Percentiles rank a stretch among this genome's conserved stretches.
Conservation (phyloP, 306 rosid species). For the Abrus precatorius region DNA sequence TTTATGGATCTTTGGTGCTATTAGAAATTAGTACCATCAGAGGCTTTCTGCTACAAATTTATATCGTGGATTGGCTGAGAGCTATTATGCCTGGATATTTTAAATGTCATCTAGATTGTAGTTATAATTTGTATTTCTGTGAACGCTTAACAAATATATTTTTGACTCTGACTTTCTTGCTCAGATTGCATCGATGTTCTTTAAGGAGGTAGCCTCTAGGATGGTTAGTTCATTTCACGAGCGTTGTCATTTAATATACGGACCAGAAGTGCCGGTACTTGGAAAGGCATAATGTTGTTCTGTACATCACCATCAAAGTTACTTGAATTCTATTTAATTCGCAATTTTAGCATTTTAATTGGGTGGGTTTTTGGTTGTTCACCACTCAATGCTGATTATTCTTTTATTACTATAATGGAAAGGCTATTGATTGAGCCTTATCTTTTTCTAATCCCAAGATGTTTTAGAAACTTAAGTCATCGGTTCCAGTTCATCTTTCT, state of each 20-base stretch:
- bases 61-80: neutral
- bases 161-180: conserved; percentile 34
- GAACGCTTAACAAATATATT: conserved; percentile 6
- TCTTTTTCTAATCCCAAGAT: neutral
- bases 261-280: conserved; percentile 61
- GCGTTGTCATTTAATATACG: conserved; percentile 74
- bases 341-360: neutral
- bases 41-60: conserved; percentile 9
- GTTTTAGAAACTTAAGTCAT: neutral
- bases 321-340: conserved; percentile 6
- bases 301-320: neutral
- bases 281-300: conserved; percentile 50
- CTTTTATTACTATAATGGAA: conserved; percentile 16
- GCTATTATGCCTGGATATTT: neutral
- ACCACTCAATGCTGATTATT: conserved; percentile 28
- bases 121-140: neutral
- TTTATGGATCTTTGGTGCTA: neutral
- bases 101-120: neutral
- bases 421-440: conserved; percentile 2
- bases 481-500: neutral
- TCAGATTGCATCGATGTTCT: conserved; percentile 62
- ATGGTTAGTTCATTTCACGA: conserved; percentile 81
- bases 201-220: conserved; percentile 70
- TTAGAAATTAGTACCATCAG: neutral
- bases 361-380: conserved; percentile 35